phyloP scores from a whole-genome alignment of 371 early-diverging fungal species.

The Lichtheimia hyalospora region DNA sequence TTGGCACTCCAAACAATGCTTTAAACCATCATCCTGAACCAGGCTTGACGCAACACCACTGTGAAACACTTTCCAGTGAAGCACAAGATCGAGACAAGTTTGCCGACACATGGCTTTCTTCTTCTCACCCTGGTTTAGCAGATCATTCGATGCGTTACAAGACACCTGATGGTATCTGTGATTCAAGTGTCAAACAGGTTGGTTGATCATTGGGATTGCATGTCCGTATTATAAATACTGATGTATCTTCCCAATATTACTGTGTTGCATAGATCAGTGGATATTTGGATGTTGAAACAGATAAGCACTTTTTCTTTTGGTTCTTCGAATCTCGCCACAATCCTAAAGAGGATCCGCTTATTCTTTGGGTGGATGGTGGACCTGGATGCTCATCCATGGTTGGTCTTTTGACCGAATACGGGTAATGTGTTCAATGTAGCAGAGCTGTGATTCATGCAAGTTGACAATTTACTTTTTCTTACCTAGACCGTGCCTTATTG shows the following conservation, averaged over 20 bases:
- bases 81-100: no score
- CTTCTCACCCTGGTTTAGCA: constrained; percentile 8
- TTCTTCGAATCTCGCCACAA: constrained; percentile 78
- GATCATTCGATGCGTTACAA: constrained; percentile 2
- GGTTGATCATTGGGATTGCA: neutral
- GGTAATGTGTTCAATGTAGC: constrained; percentile 20
- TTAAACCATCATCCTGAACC: no score
- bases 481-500: constrained; percentile 66
- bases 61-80: no score
- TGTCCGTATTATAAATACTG: neutral
- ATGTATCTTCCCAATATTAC: neutral
- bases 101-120: neutral
- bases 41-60: no score
- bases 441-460: neutral
- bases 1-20: no score
- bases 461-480: neutral
- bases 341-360: constrained; percentile 65
- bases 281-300: constrained; percentile 66
- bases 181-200: constrained; percentile 38
- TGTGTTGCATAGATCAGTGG: constrained; percentile 56
- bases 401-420: constrained; percentile 75
- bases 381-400: constrained; percentile 78
- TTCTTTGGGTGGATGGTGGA: constrained; percentile 79
- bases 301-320: constrained; percentile 71
- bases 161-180: constrained; percentile 20